Evolutionary conservation across 768 basidiomycete genomes (phyloP).

Genomic region (Chiua virens): DNA sequence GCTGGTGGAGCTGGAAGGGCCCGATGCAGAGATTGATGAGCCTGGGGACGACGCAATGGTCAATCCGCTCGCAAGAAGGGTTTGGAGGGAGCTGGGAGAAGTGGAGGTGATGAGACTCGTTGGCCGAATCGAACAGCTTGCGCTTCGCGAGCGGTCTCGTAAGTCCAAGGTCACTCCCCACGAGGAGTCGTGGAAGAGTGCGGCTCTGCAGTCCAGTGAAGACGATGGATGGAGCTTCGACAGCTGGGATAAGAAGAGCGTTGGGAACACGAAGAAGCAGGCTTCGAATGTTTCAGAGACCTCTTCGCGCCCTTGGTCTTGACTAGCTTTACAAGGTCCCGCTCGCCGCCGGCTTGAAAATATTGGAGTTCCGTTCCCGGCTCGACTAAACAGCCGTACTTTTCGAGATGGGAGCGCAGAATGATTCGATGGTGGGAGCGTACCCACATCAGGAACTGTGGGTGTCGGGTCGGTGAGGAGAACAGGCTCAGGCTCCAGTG

Average conservation of each 20-base stretch:
- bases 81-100: conserved; percentile 42
- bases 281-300: no score
- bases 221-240: conserved; percentile 52
- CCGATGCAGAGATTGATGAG: conserved; percentile 24
- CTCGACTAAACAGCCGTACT: no score
- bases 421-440: no score
- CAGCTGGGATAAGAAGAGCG: conserved; percentile 36
- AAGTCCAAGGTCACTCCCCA: conserved; percentile 11
- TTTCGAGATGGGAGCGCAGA: no score
- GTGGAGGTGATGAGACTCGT: conserved; percentile 54
- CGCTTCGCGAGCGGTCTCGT: conserved; percentile 24
- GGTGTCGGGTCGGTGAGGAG: no score
- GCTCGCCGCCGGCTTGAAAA: no score
- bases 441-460: no score
- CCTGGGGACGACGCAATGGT: conserved; percentile 27
- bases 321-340: no score
- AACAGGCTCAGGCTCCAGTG: no score
- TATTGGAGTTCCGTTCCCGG: no score
- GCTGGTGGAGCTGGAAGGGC: conserved; percentile 36
- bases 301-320: no score
- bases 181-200: conserved; percentile 45
- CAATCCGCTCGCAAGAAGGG: conserved; percentile 38
- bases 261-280: neutral
- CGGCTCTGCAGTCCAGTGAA: conserved; percentile 25
- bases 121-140: conserved; percentile 49